A percentile compares a stretch with the other conserved stretches of the same genome.
phyloP scores from a whole-genome alignment of 306 rosid genomes.

The Vicia faba region DNA sequence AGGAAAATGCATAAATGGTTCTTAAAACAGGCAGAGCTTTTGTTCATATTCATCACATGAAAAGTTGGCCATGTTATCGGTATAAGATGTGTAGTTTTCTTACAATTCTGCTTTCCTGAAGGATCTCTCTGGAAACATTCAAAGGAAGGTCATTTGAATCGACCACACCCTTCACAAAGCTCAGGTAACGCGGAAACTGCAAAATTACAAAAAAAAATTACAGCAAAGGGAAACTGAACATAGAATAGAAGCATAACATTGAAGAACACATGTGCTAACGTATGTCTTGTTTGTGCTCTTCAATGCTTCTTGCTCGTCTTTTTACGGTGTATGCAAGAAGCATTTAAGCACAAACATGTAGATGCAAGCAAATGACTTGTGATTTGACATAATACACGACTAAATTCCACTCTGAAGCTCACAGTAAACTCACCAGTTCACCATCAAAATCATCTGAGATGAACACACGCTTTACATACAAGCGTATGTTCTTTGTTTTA shows the following conservation, averaged over 20 bases:
- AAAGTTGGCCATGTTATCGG: slow-evolving; percentile 8
- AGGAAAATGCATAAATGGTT: slow-evolving; percentile 1
- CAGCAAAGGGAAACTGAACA: neutral
- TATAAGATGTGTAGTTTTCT: slow-evolving; percentile 34
- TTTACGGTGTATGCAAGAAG: slow-evolving; percentile 5
- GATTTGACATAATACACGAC: neutral
- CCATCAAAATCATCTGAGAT: slow-evolving; percentile 99
- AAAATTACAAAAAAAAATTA: slow-evolving; percentile 32
- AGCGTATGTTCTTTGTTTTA: slow-evolving; percentile 88
- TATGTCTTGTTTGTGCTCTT: slow-evolving; percentile 2
- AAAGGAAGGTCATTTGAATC: slow-evolving; percentile 96
- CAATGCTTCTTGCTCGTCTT: slow-evolving; percentile 5
- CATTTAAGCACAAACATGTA: slow-evolving; percentile 8
- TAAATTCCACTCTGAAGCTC: slow-evolving; percentile 21
- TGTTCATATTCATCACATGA: slow-evolving; percentile 5
- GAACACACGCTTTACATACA: slow-evolving; percentile 93
- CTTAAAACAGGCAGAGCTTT: slow-evolving; percentile 2
- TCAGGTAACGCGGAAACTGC: slow-evolving; percentile 96
- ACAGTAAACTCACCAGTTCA: slow-evolving; percentile 75
- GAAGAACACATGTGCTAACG: neutral
- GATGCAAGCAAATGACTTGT: slow-evolving; percentile 10
- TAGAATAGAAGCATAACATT: slow-evolving; percentile 10
- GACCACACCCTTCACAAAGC: slow-evolving; percentile 97
- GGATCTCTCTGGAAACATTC: slow-evolving; percentile 95
- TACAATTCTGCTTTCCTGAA: slow-evolving; percentile 99